Percentiles rank a stretch among this genome's conserved stretches.
Evolutionary conservation across 179 eudicot genomes (phyloP).

Genomic region (Drosera spatulata): DNA sequence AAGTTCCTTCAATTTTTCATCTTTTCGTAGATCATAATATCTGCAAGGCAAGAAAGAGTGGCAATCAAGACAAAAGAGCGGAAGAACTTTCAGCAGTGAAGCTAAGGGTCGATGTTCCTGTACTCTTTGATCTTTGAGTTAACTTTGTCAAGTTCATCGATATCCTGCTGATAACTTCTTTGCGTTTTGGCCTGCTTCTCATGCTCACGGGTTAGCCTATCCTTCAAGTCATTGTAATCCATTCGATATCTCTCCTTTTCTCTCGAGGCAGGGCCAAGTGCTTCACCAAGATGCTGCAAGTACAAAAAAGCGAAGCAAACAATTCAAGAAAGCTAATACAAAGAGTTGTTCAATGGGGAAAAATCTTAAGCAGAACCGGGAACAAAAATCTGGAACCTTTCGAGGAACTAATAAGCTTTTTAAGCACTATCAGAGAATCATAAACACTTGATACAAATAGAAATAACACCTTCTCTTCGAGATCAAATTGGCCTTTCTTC

Average conservation of each 20-base stretch:
- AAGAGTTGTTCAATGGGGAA: too few relatives aligned
- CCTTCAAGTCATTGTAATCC: slow-evolving; percentile 33
- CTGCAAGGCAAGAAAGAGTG: slow-evolving; percentile 20
- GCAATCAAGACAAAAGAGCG: background rate
- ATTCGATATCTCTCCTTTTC: slow-evolving; percentile 34
- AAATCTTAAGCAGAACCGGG: too few relatives aligned
- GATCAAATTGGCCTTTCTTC: slow-evolving; percentile 44
- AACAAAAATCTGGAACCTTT: too few relatives aligned
- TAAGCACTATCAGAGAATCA: too few relatives aligned
- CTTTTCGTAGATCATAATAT: slow-evolving; percentile 37
- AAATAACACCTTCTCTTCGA: slow-evolving; percentile 66
- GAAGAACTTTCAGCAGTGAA: background rate
- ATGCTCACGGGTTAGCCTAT: slow-evolving; percentile 33
- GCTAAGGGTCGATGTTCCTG: slow-evolving; percentile 11
- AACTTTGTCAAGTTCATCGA: slow-evolving; percentile 33
- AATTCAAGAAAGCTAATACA: too few relatives aligned
- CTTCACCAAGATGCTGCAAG: slow-evolving; percentile 63
- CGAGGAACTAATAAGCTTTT: background rate
- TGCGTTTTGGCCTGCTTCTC: slow-evolving; percentile 37
- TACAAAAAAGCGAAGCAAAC: too few relatives aligned
- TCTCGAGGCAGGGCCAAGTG: slow-evolving; percentile 41
- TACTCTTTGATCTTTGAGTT: slow-evolving; percentile 60
- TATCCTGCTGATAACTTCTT: slow-evolving; percentile 35
- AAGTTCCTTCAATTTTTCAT: slow-evolving; percentile 44
- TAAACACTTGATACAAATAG: too few relatives aligned